phyloP scores from a whole-genome alignment of 2,329 filamentous ascomycete genomes.

The Pestalotiopsis sp. region DNA sequence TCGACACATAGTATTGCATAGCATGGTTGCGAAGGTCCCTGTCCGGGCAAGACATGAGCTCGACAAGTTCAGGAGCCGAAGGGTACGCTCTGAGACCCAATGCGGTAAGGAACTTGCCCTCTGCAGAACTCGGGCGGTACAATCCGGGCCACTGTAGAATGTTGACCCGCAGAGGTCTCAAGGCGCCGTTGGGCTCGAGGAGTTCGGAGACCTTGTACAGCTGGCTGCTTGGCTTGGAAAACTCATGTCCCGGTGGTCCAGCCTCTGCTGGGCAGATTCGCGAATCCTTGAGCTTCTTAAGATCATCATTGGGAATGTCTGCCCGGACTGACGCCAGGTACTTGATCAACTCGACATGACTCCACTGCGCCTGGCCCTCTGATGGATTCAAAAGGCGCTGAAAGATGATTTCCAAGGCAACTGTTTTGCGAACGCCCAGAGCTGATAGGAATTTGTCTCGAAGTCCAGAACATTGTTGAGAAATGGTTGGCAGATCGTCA shows the following conservation, averaged over 20 bases:
- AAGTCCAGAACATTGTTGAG: slow-evolving; percentile 69
- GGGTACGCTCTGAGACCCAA: slow-evolving; percentile 78
- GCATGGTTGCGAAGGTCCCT: slow-evolving; percentile 65
- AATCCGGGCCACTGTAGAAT: slow-evolving; percentile 81
- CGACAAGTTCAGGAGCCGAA: slow-evolving; percentile 72
- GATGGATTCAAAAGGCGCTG: slow-evolving; percentile 73
- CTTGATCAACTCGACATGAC: slow-evolving; percentile 91
- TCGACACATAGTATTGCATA: slow-evolving; percentile 80
- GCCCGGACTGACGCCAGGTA: slow-evolving; percentile 88
- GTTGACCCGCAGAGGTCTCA: slow-evolving; percentile 73
- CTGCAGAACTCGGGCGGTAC: slow-evolving; percentile 66
- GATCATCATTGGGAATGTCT: slow-evolving; percentile 84
- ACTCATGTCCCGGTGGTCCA: slow-evolving; percentile 57
- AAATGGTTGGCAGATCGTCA: slow-evolving; percentile 85
- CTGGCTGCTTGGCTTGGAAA: slow-evolving; percentile 51
- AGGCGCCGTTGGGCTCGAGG: slow-evolving; percentile 74
- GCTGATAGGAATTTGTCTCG: slow-evolving; percentile 89
- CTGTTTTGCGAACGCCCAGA: slow-evolving; percentile 90
- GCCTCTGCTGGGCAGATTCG: slow-evolving; percentile 82
- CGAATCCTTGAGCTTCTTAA: slow-evolving; percentile 76
- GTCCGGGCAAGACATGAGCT: slow-evolving; percentile 72
- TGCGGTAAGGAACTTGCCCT: slow-evolving; percentile 73
- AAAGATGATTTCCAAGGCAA: slow-evolving; percentile 93
- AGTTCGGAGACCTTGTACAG: slow-evolving; percentile 78
- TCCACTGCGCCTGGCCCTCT: slow-evolving; percentile 70